Conservation (phyloP, 495 filamentous ascomycete species). For the Hyaloscypha hepaticicola region DNA sequence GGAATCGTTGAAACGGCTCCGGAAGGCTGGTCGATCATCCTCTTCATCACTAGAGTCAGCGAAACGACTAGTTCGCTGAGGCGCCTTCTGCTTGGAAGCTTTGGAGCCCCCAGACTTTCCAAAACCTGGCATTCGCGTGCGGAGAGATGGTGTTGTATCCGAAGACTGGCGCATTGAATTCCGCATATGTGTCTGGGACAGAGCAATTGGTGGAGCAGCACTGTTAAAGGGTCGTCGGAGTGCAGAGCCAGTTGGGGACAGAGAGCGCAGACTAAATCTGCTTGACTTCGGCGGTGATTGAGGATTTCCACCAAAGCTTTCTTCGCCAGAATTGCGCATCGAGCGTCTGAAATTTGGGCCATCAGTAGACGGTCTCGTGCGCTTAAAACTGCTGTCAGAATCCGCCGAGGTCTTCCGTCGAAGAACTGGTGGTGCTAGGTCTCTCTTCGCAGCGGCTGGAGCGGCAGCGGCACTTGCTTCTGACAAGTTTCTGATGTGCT, state of each 20-base stretch:
- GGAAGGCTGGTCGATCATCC: slow-evolving; percentile 49
- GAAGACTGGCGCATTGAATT: slow-evolving; percentile 46
- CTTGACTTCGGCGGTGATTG: slow-evolving; percentile 28
- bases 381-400: slow-evolving; percentile 34
- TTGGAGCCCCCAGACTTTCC: slow-evolving; percentile 30
- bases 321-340: slow-evolving; percentile 26
- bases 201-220: slow-evolving; percentile 22
- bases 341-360: slow-evolving; percentile 20
- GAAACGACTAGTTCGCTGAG: slow-evolving; percentile 47
- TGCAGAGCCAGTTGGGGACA: slow-evolving; percentile 41
- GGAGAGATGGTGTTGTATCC: slow-evolving; percentile 31
- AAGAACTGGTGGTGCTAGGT: slow-evolving; percentile 19
- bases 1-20: slow-evolving; percentile 77
- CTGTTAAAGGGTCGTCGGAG: slow-evolving; percentile 23
- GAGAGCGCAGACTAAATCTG: slow-evolving; percentile 44
- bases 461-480: slow-evolving; percentile 19
- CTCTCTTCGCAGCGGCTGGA: slow-evolving; percentile 9
- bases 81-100: background rate
- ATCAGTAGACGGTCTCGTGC: slow-evolving; percentile 18
- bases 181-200: slow-evolving; percentile 38
- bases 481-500: slow-evolving; percentile 23
- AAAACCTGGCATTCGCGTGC: slow-evolving; percentile 43
- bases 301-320: background rate
- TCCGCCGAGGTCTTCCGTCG: slow-evolving; percentile 29
- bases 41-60: slow-evolving; percentile 75